phyloP scores from a whole-genome alignment of 805 yeast species.

The Ogataea kodamae region DNA sequence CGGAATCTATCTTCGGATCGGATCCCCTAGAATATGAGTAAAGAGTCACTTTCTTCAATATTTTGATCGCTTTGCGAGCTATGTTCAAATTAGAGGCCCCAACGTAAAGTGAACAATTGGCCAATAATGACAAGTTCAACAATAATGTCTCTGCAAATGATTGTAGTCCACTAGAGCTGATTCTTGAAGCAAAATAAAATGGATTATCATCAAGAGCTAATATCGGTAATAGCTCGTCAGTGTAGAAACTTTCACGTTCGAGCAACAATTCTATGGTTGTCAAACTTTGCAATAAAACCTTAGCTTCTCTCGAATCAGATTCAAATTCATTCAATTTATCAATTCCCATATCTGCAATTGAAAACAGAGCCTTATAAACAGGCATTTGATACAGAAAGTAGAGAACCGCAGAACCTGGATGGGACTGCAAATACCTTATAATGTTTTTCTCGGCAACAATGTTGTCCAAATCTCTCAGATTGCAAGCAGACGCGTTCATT shows the following conservation, averaged over 20 bases:
- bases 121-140: conserved; percentile 66
- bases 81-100: conserved; percentile 52
- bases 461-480: conserved; percentile 42
- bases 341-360: conserved; percentile 53
- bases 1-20: conserved; percentile 15
- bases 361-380: conserved; percentile 54
- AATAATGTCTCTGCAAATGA: conserved; percentile 71
- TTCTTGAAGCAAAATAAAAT: conserved; percentile 38
- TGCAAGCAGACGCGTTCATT: conserved; percentile 48
- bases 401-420: conserved; percentile 66
- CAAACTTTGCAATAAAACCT: conserved; percentile 40
- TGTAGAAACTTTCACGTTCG: conserved; percentile 54
- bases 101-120: conserved; percentile 71
- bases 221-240: conserved; percentile 51
- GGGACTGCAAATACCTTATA: conserved; percentile 51
- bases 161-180: conserved; percentile 58
- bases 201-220: conserved; percentile 40
- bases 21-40: conserved; percentile 40
- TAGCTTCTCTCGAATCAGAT: conserved; percentile 32
- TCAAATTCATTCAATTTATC: conserved; percentile 48
- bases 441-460: conserved; percentile 44
- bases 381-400: conserved; percentile 60
- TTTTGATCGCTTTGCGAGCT: conserved; percentile 49
- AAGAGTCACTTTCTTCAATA: conserved; percentile 48
- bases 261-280: conserved; percentile 44